These are phyloP conservation scores for Penicillium paneum DNA, from an alignment of 2,329 filamentous ascomycete genomes.

Conservation along the genomic window DNA sequence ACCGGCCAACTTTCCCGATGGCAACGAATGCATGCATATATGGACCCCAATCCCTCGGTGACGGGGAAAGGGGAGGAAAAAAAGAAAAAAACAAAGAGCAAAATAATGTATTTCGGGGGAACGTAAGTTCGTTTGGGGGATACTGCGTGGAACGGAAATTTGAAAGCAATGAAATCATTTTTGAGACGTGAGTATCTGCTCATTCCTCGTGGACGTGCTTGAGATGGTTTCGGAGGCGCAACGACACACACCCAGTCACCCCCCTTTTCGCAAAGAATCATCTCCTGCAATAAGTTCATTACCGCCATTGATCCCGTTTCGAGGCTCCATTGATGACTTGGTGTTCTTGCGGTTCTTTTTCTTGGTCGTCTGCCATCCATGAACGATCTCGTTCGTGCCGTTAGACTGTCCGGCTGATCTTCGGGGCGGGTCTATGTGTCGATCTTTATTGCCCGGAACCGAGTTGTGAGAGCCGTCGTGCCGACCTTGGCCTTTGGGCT, in stretches of 20 bases:
- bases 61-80: not conserved
- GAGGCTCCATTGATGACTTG: constrained; percentile 35
- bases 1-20: constrained; percentile 8
- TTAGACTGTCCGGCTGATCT: constrained; percentile 28
- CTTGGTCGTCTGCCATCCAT: constrained; percentile 47
- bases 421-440: constrained; percentile 26
- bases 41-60: constrained; percentile 3
- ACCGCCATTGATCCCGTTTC: constrained; percentile 27
- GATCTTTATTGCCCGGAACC: constrained; percentile 26
- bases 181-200: not conserved
- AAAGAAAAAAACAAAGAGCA: constrained; percentile 3
- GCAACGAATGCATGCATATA: constrained; percentile 12
- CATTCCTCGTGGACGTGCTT: not conserved
- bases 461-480: constrained; percentile 24
- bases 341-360: constrained; percentile 41
- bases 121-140: constrained; percentile 2
- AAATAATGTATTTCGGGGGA: constrained; percentile 5
- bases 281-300: constrained; percentile 42
- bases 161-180: not conserved
- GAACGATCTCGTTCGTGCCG: constrained; percentile 24
- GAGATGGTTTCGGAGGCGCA: not conserved
- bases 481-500: constrained; percentile 33
- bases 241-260: constrained; percentile 28
- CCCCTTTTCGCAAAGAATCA: constrained; percentile 46
- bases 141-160: not conserved